phyloP scores from a whole-genome alignment of 208 protist genomes.

The Acanthamoeba healyi region DNA sequence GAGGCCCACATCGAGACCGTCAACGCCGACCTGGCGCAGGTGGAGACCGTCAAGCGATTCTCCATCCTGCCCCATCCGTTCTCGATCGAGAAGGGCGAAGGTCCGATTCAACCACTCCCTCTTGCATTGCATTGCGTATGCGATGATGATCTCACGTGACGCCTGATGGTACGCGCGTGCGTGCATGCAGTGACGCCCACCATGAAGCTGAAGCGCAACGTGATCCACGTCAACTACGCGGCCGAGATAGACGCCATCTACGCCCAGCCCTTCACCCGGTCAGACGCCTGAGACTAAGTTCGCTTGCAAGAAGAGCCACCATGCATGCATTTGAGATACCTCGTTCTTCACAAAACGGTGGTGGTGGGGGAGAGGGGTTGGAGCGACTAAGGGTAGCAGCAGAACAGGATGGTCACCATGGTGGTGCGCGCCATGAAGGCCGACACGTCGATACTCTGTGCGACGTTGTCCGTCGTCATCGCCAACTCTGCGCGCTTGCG shows the following conservation, averaged over 20 bases:
- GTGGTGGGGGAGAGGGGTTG: no score
- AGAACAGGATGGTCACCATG: no score
- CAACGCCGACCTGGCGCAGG: constrained; percentile 73
- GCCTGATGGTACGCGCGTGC: neutral
- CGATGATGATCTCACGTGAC: no score
- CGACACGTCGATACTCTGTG: no score
- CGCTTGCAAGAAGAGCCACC: no score
- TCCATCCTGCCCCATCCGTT: constrained; percentile 68
- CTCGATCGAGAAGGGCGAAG: constrained; percentile 60
- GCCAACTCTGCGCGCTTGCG: no score
- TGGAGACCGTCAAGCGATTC: constrained; percentile 70
- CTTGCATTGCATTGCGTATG: no score
- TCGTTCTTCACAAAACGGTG: no score
- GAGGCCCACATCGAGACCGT: constrained; percentile 36
- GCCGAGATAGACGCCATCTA: constrained; percentile 76
- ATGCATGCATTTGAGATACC: no score
- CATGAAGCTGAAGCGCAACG: constrained; percentile 77
- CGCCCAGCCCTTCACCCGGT: constrained; percentile 5
- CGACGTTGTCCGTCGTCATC: no score
- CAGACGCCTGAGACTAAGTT: neutral
- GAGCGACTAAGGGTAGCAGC: no score
- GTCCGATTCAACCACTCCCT: neutral
- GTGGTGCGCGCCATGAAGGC: no score
- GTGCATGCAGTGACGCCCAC: constrained; percentile 66
- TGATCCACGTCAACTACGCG: constrained; percentile 70